Base-by-base conservation (phyloP, 805 yeast species). In the Pichia ethanolica region DNA sequence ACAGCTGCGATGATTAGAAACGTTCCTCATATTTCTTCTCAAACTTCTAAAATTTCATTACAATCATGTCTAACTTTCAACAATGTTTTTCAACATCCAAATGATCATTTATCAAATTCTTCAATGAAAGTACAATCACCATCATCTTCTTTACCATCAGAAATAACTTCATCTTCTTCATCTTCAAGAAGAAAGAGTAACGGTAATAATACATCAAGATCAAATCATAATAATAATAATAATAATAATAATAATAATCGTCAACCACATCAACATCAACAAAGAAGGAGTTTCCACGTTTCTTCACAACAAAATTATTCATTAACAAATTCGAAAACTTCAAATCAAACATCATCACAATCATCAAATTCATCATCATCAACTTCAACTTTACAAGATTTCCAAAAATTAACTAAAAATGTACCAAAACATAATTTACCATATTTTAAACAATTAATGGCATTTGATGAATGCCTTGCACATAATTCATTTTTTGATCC, bases 401-500 rank as follows among this genome's bases (percentile, higher is more conserved):
- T 53, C 11, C 43, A 42, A 47, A 53, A 33, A 27, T 53, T 26
- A 8, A 53, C 62, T 1, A 45, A 53, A 9, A 45, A 49, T 10
- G 36, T 64, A 5, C 57, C 66, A 2, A 58, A 54, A 58, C 58
- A 68, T 27, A 68, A 67, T 12, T 63, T 78, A 6, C 82, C 82
- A 14, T 75, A 74, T 70, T 73, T 66, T 53, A 71, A 72, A 48
- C 78, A 78, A 51, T 68, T 77, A 7, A 55, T 69, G 40, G 78
- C 81, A 4, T 78, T 75, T 60, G 82, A 77, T 56, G 81, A 77
- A 45, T 73, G 73, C 60, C 60, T 62, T 5, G 57, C 66, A 5
- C 67, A 64, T 32, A 67, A 65, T 42, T 58, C 64, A 5, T 59
- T 61, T 5, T 67, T 65, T 51, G 70, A 69, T 50, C 53, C 58